Evolutionary conservation across 2,329 filamentous ascomycete genomes (phyloP).

Genomic region (Pezicula radicicola): DNA sequence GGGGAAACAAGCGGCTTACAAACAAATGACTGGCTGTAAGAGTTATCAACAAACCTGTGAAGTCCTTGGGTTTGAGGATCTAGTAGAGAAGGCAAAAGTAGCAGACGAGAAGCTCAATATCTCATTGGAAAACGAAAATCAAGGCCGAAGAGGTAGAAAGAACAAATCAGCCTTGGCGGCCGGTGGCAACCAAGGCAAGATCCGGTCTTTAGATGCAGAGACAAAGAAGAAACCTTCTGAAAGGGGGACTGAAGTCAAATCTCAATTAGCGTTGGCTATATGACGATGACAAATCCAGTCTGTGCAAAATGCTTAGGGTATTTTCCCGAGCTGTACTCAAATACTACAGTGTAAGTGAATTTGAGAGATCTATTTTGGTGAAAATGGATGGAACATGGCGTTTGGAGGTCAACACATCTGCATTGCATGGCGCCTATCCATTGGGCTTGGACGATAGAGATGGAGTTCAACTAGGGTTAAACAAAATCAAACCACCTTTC

Average conservation of each 20-base stretch:
- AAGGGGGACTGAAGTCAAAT: background rate
- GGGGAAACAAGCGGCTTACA: conserved; percentile 66
- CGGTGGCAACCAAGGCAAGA: conserved; percentile 41
- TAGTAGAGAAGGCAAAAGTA: conserved; percentile 60
- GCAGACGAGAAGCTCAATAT: conserved; percentile 48
- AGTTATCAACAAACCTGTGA: conserved; percentile 70
- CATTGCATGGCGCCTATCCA: too few species aligned
- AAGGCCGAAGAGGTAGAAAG: conserved; percentile 19
- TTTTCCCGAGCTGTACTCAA: too few species aligned
- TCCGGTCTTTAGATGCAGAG: conserved; percentile 19
- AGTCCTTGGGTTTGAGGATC: conserved; percentile 59
- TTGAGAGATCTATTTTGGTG: too few species aligned
- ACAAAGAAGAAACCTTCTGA: conserved; percentile 15
- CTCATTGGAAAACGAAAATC: conserved; percentile 11
- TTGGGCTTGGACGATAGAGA: too few species aligned
- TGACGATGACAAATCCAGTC: background rate
- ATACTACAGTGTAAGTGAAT: too few species aligned
- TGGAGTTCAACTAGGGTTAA: too few species aligned
- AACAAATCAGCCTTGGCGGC: conserved; percentile 42
- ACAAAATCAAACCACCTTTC: background rate
- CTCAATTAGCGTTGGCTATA: background rate
- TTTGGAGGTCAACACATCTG: too few species aligned
- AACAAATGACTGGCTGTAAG: conserved; percentile 60
- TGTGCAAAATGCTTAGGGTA: too few species aligned
- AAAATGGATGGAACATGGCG: too few species aligned